These are phyloP conservation scores for Castanea mollissima DNA, from an alignment of 306 rosid genomes.

Conservation along the genomic window DNA sequence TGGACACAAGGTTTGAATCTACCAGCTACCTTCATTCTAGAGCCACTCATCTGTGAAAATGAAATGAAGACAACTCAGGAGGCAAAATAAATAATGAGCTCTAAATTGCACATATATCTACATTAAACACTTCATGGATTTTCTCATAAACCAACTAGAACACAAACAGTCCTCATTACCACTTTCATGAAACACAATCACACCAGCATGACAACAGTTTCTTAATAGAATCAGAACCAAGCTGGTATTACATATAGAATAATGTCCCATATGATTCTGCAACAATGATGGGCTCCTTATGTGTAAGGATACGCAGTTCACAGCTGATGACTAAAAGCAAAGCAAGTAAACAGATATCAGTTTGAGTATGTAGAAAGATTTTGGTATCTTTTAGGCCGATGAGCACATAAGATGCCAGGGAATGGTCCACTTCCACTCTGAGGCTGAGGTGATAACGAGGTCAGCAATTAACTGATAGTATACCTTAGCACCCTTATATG, in stretches of 20 bases:
- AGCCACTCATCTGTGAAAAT: constrained; percentile 86
- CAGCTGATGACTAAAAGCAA: background rate
- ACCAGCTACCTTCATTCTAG: constrained; percentile 97
- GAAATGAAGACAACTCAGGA: constrained; percentile 15
- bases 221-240: background rate
- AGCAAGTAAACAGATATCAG: background rate
- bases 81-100: background rate
- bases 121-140: background rate
- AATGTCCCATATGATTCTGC: background rate
- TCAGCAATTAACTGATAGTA: background rate
- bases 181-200: background rate
- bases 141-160: background rate
- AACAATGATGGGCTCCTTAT: background rate
- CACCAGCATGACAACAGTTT: background rate
- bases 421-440: background rate
- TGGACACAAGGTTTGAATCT: constrained; percentile 93
- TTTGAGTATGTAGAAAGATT: background rate
- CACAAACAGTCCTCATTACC: background rate
- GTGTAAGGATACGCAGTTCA: background rate
- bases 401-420: background rate
- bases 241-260: background rate
- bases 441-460: background rate
- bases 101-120: background rate
- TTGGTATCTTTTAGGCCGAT: background rate
- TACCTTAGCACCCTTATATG: background rate